Base-by-base conservation (phyloP, 257 asterid species). In the Solanum neorickii region DNA sequence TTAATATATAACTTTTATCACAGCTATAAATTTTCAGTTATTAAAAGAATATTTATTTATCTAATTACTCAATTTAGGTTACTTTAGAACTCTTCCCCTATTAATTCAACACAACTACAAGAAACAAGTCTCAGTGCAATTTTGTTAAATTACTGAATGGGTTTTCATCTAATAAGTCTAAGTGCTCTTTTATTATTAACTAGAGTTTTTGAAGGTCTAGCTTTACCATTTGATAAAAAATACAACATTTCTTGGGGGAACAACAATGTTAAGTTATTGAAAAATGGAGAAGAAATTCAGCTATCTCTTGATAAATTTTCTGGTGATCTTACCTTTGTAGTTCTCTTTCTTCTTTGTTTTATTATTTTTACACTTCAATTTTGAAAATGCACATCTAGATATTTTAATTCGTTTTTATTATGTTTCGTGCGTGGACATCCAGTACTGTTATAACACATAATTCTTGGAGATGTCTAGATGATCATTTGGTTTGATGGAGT, bases 211-310 rank as follows among this genome's bases (percentile, higher is more conserved):
- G 83, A 77, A 44, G 33, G 83, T 42, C n/a, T n/a, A 77, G 62
- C 83, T 77, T 44, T 77, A 25, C 44, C 66, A 44, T 86, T 86
- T 33, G 85, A 59, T 59, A 82, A 75, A n/a, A 86, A 76, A 13
- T 75, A 86, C 75, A 73, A 35, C 14, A 82, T 86, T 76, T 65
- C 82, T 21, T 76, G 85, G 85, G 76, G 75, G 46, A 20, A 59
- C 12, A 33, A 70, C 37, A 74, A 85, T 85, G 83, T 85, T 25
- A 85, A 35, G 62, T 70, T 35, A 41, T 21, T 42, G 12, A 70
- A 46, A 15, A 74, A 85, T 16, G 87, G 87, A 46, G 65, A n/a
- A 46, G 69, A 70, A 85, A 46, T 85, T 70, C 87, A 85, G 11
- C 27, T 85, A 11, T 70, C 83, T 2, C 42, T 85, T 56, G 47